These are phyloP conservation scores for Fusarium luffae DNA, from an alignment of 2,329 filamentous ascomycete genomes.

Conservation along the genomic window DNA sequence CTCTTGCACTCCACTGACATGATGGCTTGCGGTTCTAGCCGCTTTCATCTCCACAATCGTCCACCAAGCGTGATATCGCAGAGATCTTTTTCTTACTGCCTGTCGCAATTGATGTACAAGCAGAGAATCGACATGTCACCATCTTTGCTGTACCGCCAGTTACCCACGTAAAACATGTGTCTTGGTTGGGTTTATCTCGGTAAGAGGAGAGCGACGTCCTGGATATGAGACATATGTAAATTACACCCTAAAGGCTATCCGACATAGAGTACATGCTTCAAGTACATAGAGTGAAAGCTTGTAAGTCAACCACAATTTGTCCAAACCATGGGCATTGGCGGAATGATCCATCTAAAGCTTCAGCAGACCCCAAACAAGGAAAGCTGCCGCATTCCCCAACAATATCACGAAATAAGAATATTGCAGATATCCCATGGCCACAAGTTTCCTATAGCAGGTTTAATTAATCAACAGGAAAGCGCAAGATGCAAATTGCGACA, in stretches of 20 bases:
- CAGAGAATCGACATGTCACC: neutral
- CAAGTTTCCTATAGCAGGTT: constrained; percentile 20
- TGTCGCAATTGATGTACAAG: neutral
- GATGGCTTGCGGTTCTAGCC: constrained; percentile 11
- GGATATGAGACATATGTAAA: neutral
- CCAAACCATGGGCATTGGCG: neutral
- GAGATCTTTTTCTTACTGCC: neutral
- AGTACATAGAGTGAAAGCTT: neutral
- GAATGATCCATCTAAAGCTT: neutral
- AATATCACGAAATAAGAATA: neutral
- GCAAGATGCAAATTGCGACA: constrained; percentile 33
- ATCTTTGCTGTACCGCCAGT: neutral
- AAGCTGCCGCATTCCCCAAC: neutral
- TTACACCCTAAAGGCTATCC: neutral
- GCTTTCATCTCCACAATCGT: neutral
- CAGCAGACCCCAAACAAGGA: neutral
- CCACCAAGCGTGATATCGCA: neutral
- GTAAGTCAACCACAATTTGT: neutral
- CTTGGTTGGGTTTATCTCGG: neutral
- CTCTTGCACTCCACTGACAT: neutral
- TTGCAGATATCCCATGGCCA: constrained; percentile 21
- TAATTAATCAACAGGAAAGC: constrained; percentile 34
- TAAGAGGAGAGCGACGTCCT: neutral
- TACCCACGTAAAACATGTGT: neutral
- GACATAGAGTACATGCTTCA: neutral